phyloP scores from a whole-genome alignment of 495 filamentous ascomycete genomes.

The Bacidia rubella region DNA sequence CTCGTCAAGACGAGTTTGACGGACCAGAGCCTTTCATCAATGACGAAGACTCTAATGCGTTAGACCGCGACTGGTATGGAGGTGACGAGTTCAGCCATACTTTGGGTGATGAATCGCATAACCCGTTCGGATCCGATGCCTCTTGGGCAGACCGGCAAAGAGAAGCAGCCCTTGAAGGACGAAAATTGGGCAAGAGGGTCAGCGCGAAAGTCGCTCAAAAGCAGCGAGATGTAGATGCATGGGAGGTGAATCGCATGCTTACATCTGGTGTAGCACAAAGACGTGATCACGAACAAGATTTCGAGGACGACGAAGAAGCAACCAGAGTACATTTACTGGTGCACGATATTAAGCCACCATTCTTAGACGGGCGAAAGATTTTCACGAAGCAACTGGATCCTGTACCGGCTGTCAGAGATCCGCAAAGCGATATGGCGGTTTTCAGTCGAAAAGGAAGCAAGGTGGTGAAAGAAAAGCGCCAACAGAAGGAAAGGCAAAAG shows the following conservation, averaged over 20 bases:
- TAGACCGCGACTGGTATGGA: slow-evolving; percentile 82
- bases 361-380: slow-evolving; percentile 84
- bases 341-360: slow-evolving; percentile 89
- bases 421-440: slow-evolving; percentile 97
- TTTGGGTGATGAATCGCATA: slow-evolving; percentile 63
- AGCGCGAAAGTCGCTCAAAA: slow-evolving; percentile 64
- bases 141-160: slow-evolving; percentile 59
- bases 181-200: slow-evolving; percentile 55
- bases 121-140: slow-evolving; percentile 54
- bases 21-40: slow-evolving; percentile 35
- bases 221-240: slow-evolving; percentile 89
- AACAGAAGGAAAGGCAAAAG: slow-evolving; percentile 86
- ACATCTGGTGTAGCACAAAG: slow-evolving; percentile 90
- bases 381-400: slow-evolving; percentile 98
- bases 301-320: slow-evolving; percentile 84
- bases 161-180: slow-evolving; percentile 57
- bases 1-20: slow-evolving; percentile 38
- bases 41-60: slow-evolving; percentile 39
- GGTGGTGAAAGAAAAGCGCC: slow-evolving; percentile 78
- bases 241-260: slow-evolving; percentile 98
- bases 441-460: slow-evolving; percentile 93
- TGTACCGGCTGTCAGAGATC: slow-evolving; percentile 81
- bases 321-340: slow-evolving; percentile 84
- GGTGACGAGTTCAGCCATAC: slow-evolving; percentile 66
- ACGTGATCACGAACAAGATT: slow-evolving; percentile 64